phyloP scores from a whole-genome alignment of 306 rosid genomes.

The Potentilla sterilis region DNA sequence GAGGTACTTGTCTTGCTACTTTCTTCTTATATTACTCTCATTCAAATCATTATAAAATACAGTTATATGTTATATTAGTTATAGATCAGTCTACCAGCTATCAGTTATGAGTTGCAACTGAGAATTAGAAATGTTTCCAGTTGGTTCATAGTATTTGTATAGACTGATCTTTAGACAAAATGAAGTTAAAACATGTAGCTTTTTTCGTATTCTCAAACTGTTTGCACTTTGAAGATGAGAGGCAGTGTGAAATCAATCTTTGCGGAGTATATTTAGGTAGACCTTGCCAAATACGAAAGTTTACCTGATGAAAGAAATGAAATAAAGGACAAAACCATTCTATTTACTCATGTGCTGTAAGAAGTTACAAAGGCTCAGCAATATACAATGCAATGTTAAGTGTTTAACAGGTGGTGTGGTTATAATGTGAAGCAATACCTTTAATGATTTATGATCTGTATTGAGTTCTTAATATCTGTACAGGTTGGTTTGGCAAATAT shows the following conservation, averaged over 20 bases:
- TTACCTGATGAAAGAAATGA: background rate
- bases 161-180: background rate
- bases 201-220: background rate
- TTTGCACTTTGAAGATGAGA: background rate
- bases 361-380: background rate
- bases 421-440: background rate
- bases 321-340: background rate
- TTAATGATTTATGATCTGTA: background rate
- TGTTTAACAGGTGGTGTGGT: background rate
- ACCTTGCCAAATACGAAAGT: background rate
- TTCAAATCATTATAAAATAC: background rate
- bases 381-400: background rate
- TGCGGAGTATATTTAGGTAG: background rate
- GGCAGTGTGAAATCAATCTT: background rate
- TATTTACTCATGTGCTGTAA: background rate
- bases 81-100: no score
- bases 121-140: background rate
- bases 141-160: background rate
- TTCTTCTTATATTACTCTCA: constrained; percentile 16
- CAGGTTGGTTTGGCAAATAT: constrained; percentile 89
- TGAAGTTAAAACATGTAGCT: background rate
- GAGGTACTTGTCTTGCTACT: constrained; percentile 53
- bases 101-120: background rate
- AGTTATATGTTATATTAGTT: no score
- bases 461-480: background rate